phyloP scores from a whole-genome alignment of 495 filamentous ascomycete species.

The Trichocladium uniseriatum region DNA sequence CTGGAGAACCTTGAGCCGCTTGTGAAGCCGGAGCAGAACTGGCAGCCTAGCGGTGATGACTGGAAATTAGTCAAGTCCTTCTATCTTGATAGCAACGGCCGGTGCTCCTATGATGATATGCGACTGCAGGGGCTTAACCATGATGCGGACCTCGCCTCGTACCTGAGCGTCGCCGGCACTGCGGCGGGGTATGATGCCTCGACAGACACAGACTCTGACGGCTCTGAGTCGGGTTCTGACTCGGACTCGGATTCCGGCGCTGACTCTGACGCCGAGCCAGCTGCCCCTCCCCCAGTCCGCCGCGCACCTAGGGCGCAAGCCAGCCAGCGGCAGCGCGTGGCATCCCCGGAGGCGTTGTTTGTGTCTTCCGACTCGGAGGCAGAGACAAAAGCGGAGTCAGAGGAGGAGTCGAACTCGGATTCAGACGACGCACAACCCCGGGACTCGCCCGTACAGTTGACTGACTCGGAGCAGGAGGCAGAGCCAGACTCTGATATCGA shows the following conservation, averaged over 20 bases:
- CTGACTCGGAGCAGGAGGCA: too few relatives aligned
- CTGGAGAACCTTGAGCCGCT: conserved; percentile 23
- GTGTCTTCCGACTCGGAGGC: background rate
- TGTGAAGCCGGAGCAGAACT: conserved; percentile 5
- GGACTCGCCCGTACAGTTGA: too few relatives aligned
- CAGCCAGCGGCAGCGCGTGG: too few relatives aligned
- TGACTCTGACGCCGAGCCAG: background rate
- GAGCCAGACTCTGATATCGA: too few relatives aligned
- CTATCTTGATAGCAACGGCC: conserved; percentile 17
- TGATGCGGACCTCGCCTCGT: conserved; percentile 12
- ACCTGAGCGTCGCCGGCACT: background rate
- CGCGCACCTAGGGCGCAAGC: too few relatives aligned
- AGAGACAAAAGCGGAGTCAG: too few relatives aligned
- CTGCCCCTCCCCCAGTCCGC: too few relatives aligned
- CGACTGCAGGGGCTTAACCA: background rate
- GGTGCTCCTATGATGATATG: conserved; percentile 14
- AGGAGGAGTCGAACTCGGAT: too few relatives aligned
- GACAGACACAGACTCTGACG: background rate
- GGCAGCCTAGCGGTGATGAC: conserved; percentile 15
- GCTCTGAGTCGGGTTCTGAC: background rate
- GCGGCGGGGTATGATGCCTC: background rate
- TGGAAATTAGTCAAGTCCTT: conserved; percentile 15
- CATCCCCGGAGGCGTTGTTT: too few relatives aligned
- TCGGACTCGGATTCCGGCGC: background rate
- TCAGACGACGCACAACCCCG: too few relatives aligned